Evolutionary conservation across 1,139 yeast genomes (phyloP), one percentile per base, ranked within the genome.

Genomic region (Yamadazyma atlantica): DNA sequence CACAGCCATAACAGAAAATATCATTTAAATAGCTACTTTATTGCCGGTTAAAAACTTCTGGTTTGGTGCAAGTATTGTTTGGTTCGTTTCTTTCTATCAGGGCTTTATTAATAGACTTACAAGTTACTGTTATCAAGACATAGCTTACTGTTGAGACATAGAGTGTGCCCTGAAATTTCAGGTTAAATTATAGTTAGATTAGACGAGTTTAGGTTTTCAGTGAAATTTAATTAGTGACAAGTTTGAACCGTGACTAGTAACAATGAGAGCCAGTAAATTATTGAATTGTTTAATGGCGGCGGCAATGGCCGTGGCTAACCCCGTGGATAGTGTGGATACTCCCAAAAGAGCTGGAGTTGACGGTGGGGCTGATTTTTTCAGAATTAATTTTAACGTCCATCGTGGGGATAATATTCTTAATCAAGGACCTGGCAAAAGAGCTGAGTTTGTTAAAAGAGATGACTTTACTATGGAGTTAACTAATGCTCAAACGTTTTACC

Each of bases 401-500:
- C 48, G 66, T 34, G 67, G 66, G 6, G 47, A 48, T 37, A 43
- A 44, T 16, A 42, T 37, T 25, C 24, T 37, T 9, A 56, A 57
- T 39, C 46, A 55, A 45, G 46, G 47, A 1, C 46, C 46, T 2
- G 48, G 43, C 16, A 40, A 42, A 12, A 32, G 31, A 25, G 45
- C 51, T 3, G 41, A 40, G 12, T 41, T 68, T 17, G 51, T 55
- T 12, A 71, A 66, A 44, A 57, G 79, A 42, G 64, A 50, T 23
- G 46, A 51, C 6, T 59, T 68, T 6, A 55, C 55, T 12, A 62
- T 76, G 60, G 64, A 54, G 3, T 44, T 80, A 21, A 46, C 53
- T 13, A 79, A 79, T 51, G 59, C 65, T 42, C 55, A 57, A 14
- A 69, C 75, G 3, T 80, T 74, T 49, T 80, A 80, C 53, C 58